Conservation (phyloP, 345 rosid genomes). For the Aquilaria malaccensis region DNA sequence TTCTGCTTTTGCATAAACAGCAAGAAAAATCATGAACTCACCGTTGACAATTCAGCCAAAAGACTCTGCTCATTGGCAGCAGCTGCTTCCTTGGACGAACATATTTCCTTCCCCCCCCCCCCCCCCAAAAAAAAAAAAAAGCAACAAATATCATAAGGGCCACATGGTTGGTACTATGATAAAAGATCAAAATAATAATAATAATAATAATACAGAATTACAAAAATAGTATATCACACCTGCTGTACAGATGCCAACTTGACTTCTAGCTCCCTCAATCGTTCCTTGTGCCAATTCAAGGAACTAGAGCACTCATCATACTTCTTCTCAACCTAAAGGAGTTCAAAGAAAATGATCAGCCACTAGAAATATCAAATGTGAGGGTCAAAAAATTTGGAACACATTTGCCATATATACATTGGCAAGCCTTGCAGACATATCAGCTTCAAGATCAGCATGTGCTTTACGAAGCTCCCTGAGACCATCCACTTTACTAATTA, state of each 20-base stretch:
- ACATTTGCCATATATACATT: slow-evolving; percentile 37
- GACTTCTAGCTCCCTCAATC: slow-evolving; percentile 62
- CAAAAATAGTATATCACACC: slow-evolving; percentile 30
- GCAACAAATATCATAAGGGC: slow-evolving; percentile 1
- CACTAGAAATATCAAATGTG: not conserved
- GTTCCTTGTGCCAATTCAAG: slow-evolving; percentile 68
- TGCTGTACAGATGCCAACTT: slow-evolving; percentile 50
- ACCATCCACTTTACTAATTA: slow-evolving; percentile 63
- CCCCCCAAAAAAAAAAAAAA: slow-evolving; percentile 14
- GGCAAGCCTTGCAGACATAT: slow-evolving; percentile 68
- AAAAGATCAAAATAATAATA: slow-evolving; percentile 9
- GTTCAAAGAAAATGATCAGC: slow-evolving; percentile 4
- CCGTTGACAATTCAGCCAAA: slow-evolving; percentile 75
- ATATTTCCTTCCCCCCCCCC: slow-evolving; percentile 43
- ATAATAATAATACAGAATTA: not conserved
- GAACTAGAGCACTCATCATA: slow-evolving; percentile 57
- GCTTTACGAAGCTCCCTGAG: slow-evolving; percentile 53
- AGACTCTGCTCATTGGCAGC: slow-evolving; percentile 62
- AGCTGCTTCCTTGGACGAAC: slow-evolving; percentile 60
- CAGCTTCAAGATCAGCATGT: slow-evolving; percentile 67
- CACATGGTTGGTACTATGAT: not conserved
- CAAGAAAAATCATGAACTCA: slow-evolving; percentile 26
- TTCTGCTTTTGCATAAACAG: not conserved
- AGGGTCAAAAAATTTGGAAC: not conserved
- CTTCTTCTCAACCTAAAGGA: slow-evolving; percentile 49